Conservation (phyloP, 768 basidiomycete genomes). For the Mrakia frigida region DNA sequence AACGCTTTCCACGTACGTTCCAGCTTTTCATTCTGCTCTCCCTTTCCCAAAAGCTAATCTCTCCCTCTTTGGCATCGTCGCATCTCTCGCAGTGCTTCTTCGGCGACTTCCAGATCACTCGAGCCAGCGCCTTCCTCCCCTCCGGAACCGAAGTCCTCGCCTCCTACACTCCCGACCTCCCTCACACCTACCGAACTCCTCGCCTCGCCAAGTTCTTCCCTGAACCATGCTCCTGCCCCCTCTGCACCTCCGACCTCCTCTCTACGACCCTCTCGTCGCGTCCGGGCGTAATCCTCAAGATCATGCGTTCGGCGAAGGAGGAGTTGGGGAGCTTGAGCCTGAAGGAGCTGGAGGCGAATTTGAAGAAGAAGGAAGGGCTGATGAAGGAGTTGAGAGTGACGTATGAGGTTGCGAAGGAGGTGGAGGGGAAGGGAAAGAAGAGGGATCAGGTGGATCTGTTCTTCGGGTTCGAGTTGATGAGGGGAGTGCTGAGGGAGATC, state of each 20-base stretch:
- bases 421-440: background rate
- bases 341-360: background rate
- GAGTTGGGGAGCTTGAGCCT: background rate
- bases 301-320: background rate
- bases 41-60: background rate
- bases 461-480: constrained; percentile 15
- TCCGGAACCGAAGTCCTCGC: constrained; percentile 18
- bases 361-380: background rate
- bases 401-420: constrained; percentile 6
- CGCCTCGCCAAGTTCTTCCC: constrained; percentile 26
- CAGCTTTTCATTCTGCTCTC: background rate
- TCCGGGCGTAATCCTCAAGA: constrained; percentile 7
- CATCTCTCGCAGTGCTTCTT: constrained; percentile 17
- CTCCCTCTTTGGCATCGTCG: background rate
- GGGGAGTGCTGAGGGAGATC: constrained; percentile 7
- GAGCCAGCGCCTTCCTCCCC: constrained; percentile 7
- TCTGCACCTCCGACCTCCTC: constrained; percentile 20
- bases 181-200: constrained; percentile 22
- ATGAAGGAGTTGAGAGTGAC: constrained; percentile 17
- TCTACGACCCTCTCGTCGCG: constrained; percentile 10
- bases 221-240: constrained; percentile 12
- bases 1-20: constrained; percentile 6
- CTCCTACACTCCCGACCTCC: constrained; percentile 30
- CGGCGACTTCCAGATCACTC: constrained; percentile 26
- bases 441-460: constrained; percentile 13